A percentile compares a stretch with the other conserved stretches of the same genome.
These are phyloP conservation scores for Aspergillus panamensis DNA, from an alignment of 495 filamentous ascomycete species.

Conservation along the genomic window DNA sequence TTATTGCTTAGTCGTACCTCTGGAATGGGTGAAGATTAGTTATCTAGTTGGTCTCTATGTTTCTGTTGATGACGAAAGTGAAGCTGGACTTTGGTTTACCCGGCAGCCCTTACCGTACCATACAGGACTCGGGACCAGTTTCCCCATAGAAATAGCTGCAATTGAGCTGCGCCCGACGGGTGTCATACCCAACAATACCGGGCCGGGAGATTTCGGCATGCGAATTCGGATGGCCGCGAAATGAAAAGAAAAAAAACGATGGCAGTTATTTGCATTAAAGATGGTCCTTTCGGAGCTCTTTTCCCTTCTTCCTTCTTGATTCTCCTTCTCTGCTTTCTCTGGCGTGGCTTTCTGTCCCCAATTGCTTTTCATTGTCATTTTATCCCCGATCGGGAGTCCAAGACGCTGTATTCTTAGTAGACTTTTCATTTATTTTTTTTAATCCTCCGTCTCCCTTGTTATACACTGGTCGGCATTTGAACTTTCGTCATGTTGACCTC, in stretches of 20 bases:
- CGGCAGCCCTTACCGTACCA: slow-evolving; percentile 20
- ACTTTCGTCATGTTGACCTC: slow-evolving; percentile 21
- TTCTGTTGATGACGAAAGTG: slow-evolving; percentile 2
- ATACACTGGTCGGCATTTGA: slow-evolving; percentile 10
- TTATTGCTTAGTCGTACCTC: slow-evolving; percentile 3
- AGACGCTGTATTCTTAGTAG: background rate
- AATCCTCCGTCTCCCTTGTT: background rate
- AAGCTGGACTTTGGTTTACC: slow-evolving; percentile 23
- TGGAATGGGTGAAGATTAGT: slow-evolving; percentile 9
- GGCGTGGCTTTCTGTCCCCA: slow-evolving; percentile 1
- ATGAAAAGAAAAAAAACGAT: slow-evolving; percentile 8
- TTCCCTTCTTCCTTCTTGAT: slow-evolving; percentile 10
- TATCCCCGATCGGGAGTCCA: background rate
- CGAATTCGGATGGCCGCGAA: slow-evolving; percentile 20
- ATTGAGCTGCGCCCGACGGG: slow-evolving; percentile 3
- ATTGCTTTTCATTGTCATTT: background rate
- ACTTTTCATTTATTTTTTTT: background rate
- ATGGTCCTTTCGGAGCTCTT: slow-evolving; percentile 11
- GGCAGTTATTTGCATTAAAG: slow-evolving; percentile 10
- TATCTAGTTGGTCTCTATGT: slow-evolving; percentile 10
- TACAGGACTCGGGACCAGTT: background rate
- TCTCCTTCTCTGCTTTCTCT: slow-evolving; percentile 1
- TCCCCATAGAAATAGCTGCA: background rate
- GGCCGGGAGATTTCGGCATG: slow-evolving; percentile 42
- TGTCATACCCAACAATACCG: slow-evolving; percentile 30